Percentiles rank a stretch among this genome's conserved stretches.
phyloP scores from a whole-genome alignment of 1,284 basidiomycete genomes.

The Leccinum griseonigrum region DNA sequence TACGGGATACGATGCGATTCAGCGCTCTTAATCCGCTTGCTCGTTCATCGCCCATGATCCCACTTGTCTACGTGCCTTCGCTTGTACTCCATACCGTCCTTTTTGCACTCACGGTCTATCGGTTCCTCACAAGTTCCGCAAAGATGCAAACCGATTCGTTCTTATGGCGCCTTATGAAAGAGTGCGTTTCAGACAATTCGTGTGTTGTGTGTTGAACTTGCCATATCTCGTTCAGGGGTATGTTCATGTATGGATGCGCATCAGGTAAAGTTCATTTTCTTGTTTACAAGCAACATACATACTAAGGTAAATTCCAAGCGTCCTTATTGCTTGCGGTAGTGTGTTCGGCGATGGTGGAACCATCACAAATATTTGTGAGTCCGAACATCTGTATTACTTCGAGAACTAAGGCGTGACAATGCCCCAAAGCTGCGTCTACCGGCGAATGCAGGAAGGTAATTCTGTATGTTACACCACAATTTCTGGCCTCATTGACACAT shows the following conservation, averaged over 20 bases:
- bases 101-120: conserved; percentile 11
- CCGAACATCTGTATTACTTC: not conserved
- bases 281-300: not conserved
- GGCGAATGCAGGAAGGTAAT: conserved; percentile 10
- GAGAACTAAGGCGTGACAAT: not conserved
- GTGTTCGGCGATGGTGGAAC: conserved; percentile 9
- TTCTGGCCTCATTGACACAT: not conserved
- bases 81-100: conserved; percentile 9
- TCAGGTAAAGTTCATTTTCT: not conserved
- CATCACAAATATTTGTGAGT: conserved; percentile 11
- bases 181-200: conserved; percentile 5
- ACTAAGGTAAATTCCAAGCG: not conserved
- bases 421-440: conserved; percentile 5
- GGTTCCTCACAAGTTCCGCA: conserved; percentile 11
- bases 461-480: not conserved
- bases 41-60: not conserved
- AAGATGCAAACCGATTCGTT: conserved; percentile 6
- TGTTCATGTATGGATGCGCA: conserved; percentile 16
- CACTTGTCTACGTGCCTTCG: conserved; percentile 12
- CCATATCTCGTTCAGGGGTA: conserved; percentile 7
- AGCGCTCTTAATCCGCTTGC: not conserved
- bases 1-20: not conserved
- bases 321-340: conserved; percentile 11
- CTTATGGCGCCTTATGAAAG: conserved; percentile 16
- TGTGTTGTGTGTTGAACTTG: not conserved